phyloP scores from a whole-genome alignment of 2,329 filamentous ascomycete species.

The Teratosphaeria viscida region DNA sequence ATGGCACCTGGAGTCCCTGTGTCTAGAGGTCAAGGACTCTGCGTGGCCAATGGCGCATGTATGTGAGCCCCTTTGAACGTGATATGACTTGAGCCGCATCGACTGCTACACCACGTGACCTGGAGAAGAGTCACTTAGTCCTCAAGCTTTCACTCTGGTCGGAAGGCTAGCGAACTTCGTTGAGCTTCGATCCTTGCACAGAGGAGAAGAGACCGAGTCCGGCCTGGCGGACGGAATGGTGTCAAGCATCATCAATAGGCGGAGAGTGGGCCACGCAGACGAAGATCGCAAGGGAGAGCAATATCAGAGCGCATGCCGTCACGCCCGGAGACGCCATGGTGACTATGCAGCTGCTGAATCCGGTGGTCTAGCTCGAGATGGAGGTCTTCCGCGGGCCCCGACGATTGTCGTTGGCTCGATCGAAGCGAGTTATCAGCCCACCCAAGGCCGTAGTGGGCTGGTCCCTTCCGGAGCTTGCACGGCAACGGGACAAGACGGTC shows the following conservation, averaged over 20 bases:
- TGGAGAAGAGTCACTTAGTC: slow-evolving; percentile 8
- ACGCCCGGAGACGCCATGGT: slow-evolving; percentile 16
- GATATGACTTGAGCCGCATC: slow-evolving; percentile 6
- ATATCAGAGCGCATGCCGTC: slow-evolving; percentile 15
- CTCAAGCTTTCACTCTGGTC: slow-evolving; percentile 2
- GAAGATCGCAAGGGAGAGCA: slow-evolving; percentile 17
- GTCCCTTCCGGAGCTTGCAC: slow-evolving; percentile 1
- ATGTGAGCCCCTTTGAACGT: neutral
- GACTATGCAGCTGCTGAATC: slow-evolving; percentile 15
- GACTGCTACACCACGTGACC: slow-evolving; percentile 7
- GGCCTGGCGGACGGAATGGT: slow-evolving; percentile 22
- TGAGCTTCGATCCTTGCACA: slow-evolving; percentile 11
- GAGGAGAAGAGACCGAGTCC: slow-evolving; percentile 4
- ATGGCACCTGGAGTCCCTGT: neutral
- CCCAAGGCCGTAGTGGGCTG: slow-evolving; percentile 6
- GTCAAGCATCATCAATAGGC: slow-evolving; percentile 33
- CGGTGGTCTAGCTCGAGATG: slow-evolving; percentile 31
- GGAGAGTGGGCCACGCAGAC: slow-evolving; percentile 35
- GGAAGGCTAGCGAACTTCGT: slow-evolving; percentile 10
- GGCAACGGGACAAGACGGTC: neutral
- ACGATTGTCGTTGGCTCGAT: slow-evolving; percentile 36
- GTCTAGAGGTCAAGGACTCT: neutral
- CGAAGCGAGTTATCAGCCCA: slow-evolving; percentile 26
- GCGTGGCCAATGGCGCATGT: neutral
- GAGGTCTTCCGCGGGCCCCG: slow-evolving; percentile 33